Base-by-base conservation (phyloP, 192 early-diverging fungal genomes). In the Coemansia biformis region DNA sequence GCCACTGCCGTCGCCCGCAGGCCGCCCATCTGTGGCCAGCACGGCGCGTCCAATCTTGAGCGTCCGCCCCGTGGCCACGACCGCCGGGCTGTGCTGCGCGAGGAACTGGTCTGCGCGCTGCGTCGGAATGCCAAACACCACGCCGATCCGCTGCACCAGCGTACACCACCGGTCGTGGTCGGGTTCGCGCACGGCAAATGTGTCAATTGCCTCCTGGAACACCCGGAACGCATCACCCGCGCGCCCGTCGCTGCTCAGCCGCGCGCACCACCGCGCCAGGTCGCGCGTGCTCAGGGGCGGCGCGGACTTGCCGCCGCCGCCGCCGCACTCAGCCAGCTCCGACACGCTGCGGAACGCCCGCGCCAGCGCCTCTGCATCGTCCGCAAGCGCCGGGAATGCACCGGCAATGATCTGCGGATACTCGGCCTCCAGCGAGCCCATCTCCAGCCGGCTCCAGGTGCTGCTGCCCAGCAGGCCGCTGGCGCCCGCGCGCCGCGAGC, bases 201-300 rank as follows among this genome's bases (percentile, higher is more conserved):
- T 85, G 59, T 98, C 96, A 14, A 83, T 77, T 0, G 86, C 92
- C 65, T 96, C 93, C 26, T 82, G 78, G 55, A 94, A 88, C 18
- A 90, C 39, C 37, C 36, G 26, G 43, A 63, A 67, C 12, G 22
- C 54, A 43, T 48, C 62, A 51, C 24, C 32, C 6, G 63, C 21
- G 22, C 52, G 40, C 40, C 47, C 23, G 31, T 32, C 8, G 29
- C 29, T 10, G 24, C 79, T 70, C 48, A 92, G 77, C 45, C 94
- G 81, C 2, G 75, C 45, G 57, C 91, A 93, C 92, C 92, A 98
- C 50, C 90, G 91, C 66, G 95, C 78, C 30, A 98, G 66, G 62
- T 95, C 94, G 38, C 94, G 79, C 6, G 91, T 77, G 12, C 89
- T 88, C 21, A 91, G 77, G 24, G 55, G 14, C 85, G 80, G 29